Evolutionary conservation across 2,329 filamentous ascomycete genomes (phyloP), one percentile per base, ranked within the genome.

Genomic region (Monascus ruber): DNA sequence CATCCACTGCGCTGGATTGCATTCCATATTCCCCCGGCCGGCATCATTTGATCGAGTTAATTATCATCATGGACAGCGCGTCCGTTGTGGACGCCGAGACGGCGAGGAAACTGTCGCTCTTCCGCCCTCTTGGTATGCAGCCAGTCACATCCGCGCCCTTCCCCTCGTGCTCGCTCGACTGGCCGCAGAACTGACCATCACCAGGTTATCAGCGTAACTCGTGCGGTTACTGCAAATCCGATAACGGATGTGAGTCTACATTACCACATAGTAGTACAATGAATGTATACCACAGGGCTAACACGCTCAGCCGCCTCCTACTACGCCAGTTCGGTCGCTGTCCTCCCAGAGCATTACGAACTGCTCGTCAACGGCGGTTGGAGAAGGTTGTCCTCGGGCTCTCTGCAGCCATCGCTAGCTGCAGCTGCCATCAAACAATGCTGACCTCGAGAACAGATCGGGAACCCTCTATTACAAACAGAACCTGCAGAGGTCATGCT

Each of bases 401-500:
- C 3, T 17, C 17, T 17, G 17, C 17, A 17, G 17, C 17, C 17
- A 17, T 17, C 17, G 17, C 17, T 17, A n/a, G 32, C 33, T 39
- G 34, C 26, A 6, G 32, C 33, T 38, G 24, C 32, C 29, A 26
- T 26, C 29, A 34, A 24, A 10, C 24, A 9, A n/a, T 46, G 24
- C 11, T 31, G 31, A 39, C 29, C 31, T 11, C 33, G 24, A 8
- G 9, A 38, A 36, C 44, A 69, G 68, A 47, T 71, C 68, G 31
- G 68, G 68, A 2, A 64, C 59, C 7, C 55, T 69, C 35, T 70
- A 69, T 50, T 71, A 71, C 50, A 71, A 70, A 48, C 68, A 65
- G 46, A 69, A 71, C 59, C 79, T 85, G 52, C 73, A 74, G 42
- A 72, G 79, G 41, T 84, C 86, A 45, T 98, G 91, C 55, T 98